Evolutionary conservation across 2,329 filamentous ascomycete genomes (phyloP).

Genomic region (Aspergillus latus): DNA sequence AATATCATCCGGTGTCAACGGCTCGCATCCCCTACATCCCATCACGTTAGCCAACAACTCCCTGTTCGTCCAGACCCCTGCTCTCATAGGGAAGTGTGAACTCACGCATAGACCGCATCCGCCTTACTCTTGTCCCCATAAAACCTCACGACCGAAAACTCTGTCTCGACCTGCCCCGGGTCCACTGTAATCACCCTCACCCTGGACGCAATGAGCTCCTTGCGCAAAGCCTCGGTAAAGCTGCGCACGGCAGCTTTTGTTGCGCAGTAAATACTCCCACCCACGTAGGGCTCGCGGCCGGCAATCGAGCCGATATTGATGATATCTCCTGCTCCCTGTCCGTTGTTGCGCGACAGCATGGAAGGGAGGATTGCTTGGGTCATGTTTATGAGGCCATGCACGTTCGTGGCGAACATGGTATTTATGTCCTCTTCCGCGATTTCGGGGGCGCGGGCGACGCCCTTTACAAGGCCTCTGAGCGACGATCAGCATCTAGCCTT

Average conservation of each 20-base stretch:
- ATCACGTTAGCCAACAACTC: too few relatives aligned
- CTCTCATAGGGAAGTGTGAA: too few relatives aligned
- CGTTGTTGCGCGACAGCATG: constrained; percentile 7
- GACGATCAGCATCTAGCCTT: neutral
- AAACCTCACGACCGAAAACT: constrained; percentile 12
- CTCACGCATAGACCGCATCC: constrained; percentile 5
- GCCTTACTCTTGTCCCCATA: constrained; percentile 6
- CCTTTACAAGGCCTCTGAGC: constrained; percentile 5
- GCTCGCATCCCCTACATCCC: constrained; percentile 1
- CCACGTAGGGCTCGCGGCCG: constrained; percentile 9
- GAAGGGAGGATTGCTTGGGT: neutral
- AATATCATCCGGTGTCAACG: constrained; percentile 10
- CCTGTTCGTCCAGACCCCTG: too few relatives aligned
- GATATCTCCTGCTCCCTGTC: constrained; percentile 6
- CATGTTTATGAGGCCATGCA: neutral
- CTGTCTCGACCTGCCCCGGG: constrained; percentile 8
- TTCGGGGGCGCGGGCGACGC: constrained; percentile 2
- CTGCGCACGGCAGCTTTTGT: constrained; percentile 8
- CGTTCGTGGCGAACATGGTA: constrained; percentile 8
- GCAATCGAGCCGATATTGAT: constrained; percentile 14
- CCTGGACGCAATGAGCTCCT: constrained; percentile 5
- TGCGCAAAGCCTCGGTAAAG: constrained; percentile 5
- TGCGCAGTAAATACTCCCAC: constrained; percentile 11
- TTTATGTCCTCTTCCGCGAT: constrained; percentile 1
- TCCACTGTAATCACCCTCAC: constrained; percentile 7